phyloP scores from a whole-genome alignment of 116 monocot genomes.

The Cymodocea nodosa region DNA sequence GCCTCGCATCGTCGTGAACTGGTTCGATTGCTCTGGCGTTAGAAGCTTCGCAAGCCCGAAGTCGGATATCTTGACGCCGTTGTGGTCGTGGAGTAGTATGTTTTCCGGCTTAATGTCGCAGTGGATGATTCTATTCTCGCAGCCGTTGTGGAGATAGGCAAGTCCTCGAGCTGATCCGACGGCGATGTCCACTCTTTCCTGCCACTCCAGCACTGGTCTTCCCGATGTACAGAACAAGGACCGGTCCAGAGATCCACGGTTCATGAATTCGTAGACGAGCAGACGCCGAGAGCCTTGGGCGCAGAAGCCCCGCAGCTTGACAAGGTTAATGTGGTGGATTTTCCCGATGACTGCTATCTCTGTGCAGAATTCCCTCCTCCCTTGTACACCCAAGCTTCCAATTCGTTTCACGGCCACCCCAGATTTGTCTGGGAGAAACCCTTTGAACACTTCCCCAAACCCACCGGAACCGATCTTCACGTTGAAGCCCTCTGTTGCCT shows the following conservation, averaged over 20 bases:
- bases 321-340: constrained; percentile 81
- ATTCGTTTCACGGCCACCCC: constrained; percentile 71
- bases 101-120: constrained; percentile 95
- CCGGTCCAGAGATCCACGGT: constrained; percentile 64
- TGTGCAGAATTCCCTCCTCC: constrained; percentile 69
- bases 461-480: constrained; percentile 70
- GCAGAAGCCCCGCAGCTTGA: constrained; percentile 76
- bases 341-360: constrained; percentile 89
- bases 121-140: constrained; percentile 70
- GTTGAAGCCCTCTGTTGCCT: constrained; percentile 41
- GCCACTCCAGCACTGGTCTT: constrained; percentile 54
- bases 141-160: constrained; percentile 70
- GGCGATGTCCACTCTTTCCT: constrained; percentile 60
- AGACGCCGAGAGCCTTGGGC: constrained; percentile 40
- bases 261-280: constrained; percentile 93
- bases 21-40: constrained; percentile 46
- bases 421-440: constrained; percentile 45
- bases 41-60: constrained; percentile 86
- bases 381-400: constrained; percentile 27
- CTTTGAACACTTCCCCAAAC: constrained; percentile 83
- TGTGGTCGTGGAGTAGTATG: constrained; percentile 57
- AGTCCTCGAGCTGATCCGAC: constrained; percentile 73
- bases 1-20: constrained; percentile 84
- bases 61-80: constrained; percentile 63
- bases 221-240: constrained; percentile 37